Evolutionary conservation across 257 asterid genomes (phyloP), one percentile per base, ranked within the genome.

Genomic region (Solanum bulbocastanum): DNA sequence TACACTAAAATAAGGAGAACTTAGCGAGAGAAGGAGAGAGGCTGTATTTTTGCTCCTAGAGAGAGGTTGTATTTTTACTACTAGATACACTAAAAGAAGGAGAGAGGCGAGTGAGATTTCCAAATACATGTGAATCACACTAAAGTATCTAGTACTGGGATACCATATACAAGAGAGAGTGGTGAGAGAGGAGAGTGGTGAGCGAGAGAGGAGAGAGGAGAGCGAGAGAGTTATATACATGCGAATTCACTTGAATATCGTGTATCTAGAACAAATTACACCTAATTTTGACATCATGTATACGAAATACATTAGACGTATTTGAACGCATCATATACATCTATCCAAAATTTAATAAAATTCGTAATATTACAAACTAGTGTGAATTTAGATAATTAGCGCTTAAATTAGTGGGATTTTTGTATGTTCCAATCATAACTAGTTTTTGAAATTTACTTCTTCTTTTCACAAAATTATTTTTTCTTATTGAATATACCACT

Each of bases 231-330:
- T 62, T 6, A n/a, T 1, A 10, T 62, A 62, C 15, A 62, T n/a
- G 16, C 0, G 7, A 23, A 4, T 23, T 1, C 16, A 2, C 16
- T 62, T 62, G 3, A 0, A 62, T 62, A 23, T 2, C 0, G 32
- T 52, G 0, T 52, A 60, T 23, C 0, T 60, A 8, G 1, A 60
- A 60, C 0, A 60, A 60, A 60, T 60, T 60, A 23, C 7, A 60
- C 14, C 1, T 60, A 60, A 60, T 8, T 60, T 23, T n/a, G 1
- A 2, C 1, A 0, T 1, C 6, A 23, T 76, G 2, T 0, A 23
- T 39, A 6, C n/a, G 4, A 56, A 4, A 56, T 56, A 56, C n/a
- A 56, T 56, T 44, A 2, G 18, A 13, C 2, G 6, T 49, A 49
- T 4, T 8, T 52, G 2, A 10, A 52, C 10, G 3, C n/a, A 0